phyloP scores from a whole-genome alignment of 768 basidiomycete genomes.

The Kwoniella shandongensis region DNA sequence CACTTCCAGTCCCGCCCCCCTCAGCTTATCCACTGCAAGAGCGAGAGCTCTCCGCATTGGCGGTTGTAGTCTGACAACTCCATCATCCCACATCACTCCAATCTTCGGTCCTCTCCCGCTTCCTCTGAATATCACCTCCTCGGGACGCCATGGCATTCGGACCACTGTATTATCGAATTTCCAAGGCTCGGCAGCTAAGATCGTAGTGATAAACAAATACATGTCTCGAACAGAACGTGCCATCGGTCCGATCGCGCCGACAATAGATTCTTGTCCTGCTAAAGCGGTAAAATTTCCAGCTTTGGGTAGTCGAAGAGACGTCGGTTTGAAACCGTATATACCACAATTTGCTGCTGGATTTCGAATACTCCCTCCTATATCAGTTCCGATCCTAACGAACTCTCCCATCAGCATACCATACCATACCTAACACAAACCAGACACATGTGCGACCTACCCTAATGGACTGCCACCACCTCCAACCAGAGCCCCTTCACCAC shows the following conservation, averaged over 20 bases:
- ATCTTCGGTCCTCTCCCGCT: conserved; percentile 17
- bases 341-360: conserved; percentile 24
- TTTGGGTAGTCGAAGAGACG: conserved; percentile 22
- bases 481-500: conserved; percentile 44
- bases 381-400: conserved; percentile 23
- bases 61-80: conserved; percentile 33
- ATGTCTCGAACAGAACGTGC: conserved; percentile 24
- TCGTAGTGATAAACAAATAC: conserved; percentile 18
- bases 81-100: conserved; percentile 42
- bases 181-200: conserved; percentile 27
- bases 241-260: conserved; percentile 30
- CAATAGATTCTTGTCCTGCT: conserved; percentile 22
- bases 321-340: conserved; percentile 38
- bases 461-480: conserved; percentile 20
- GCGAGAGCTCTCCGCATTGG: conserved; percentile 55
- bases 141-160: conserved; percentile 29
- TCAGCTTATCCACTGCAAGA: conserved; percentile 23
- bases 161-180: conserved; percentile 10
- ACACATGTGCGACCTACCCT: conserved; percentile 9
- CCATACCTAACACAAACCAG: background rate
- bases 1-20: conserved; percentile 6
- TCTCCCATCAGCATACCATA: background rate
- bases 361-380: conserved; percentile 35
- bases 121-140: conserved; percentile 5
- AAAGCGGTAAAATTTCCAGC: conserved; percentile 1